Evolutionary conservation across 1,284 basidiomycete species (phyloP), one percentile per base, ranked within the genome.

Genomic region (Rhodotorula sp.): DNA sequence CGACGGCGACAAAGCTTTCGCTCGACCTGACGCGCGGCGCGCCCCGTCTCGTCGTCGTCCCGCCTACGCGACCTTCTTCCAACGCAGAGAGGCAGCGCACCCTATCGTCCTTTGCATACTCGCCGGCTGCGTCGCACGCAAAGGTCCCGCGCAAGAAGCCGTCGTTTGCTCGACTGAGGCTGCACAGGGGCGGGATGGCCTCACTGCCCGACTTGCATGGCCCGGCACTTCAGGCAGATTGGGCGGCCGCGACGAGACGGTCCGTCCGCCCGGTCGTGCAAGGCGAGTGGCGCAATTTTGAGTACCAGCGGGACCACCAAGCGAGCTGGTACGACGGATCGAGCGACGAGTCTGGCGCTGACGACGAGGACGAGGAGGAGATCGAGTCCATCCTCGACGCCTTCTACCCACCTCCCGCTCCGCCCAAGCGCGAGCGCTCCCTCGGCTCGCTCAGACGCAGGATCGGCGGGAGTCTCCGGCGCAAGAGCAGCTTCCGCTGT

Each of bases 111-210:
- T 27, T 27, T 7, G 53, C 53, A 17, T 54, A 25, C 25, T 54
- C 53, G 48, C 21, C 34, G 45, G 34, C 62, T 3, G 23, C n/a
- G 49, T 34, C 34, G 34, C 34, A 34, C 34, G 34, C 34, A 3
- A 23, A 25, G 13, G 42, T 44, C 34, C 9, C 23, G 41, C 41
- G 58, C 4, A 7, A 8, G 23, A 27, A 41, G 44, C 21, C 8
- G 19, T 25, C 55, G 45, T 46, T 45, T 7, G 27, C 50, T 4
- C 41, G 27, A 7, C 54, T 61, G 13, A 44, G 45, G 4, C 48
- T 54, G 7, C 44, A 52, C 13, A 25, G 25, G 21, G 54, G 53
- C 27, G 64, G 68, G 16, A 63, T 55, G 60, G 48, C 59, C 9
- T 70, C 64, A 23, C 44, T 55, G 1, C 68, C 68, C 4, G 48